Base-by-base conservation (phyloP, 768 basidiomycete species). In the Agrocybe praecox region DNA sequence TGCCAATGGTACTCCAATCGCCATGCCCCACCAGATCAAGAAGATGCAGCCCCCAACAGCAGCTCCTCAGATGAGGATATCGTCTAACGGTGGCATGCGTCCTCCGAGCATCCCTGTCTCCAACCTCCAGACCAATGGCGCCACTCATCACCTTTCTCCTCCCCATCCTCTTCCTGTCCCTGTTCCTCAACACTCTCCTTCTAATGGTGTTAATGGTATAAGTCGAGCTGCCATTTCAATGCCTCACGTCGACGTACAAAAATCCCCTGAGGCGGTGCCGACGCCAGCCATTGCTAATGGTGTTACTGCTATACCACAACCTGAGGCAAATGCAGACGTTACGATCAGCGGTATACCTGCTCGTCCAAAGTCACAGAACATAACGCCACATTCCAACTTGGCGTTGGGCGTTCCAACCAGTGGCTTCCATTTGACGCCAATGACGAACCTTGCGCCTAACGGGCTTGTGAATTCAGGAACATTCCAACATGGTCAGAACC, bases 21-120 rank as follows among this genome's bases (percentile, higher is more conserved):
- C 87, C 1, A 76, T 86, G 64, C 80, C 80, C 46, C 78, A 84
- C 12, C 84, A 83, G 51, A 69, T 85, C 65, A 87, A 87, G 75
- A 81, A 83, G 66, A 79, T 88, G 74, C 83, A 83, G 1, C 81
- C 86, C 0, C 80, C 86, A 14, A 70, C 72, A 18, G 68, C 73
- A 0, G 70, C 81, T 2, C 81, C 85, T 1, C 86, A 85, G 43
- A 79, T 86, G 74, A 81, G 86, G 43, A 84, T 86, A 34, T 84
- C 85, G 2, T 82, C 86, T 0, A 83, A 81, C 21, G 81, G 80
- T 54, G 80, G 75, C 24, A 82, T 82, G 69, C 82, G 79, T 21
- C 81, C 83, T 0, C 79, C 81, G 12, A 63, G 68, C 0, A 61
- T 76, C 4, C 72, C 80, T 19, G 66, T 74, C 14, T 60, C 72